Conservation (phyloP, 805 yeast species). For the Sugiyamaella mastotermitis region DNA sequence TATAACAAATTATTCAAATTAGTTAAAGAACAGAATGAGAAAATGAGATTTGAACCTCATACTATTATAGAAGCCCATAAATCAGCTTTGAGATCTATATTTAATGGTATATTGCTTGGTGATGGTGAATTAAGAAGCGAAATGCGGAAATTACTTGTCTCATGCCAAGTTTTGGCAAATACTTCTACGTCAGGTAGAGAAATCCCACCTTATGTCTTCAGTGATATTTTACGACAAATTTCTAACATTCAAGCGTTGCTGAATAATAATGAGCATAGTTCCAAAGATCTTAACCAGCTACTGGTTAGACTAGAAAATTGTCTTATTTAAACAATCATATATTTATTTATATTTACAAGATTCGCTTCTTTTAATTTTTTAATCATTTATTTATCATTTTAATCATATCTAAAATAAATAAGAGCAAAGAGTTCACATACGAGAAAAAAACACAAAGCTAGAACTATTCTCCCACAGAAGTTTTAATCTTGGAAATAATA, state of each 20-base stretch:
- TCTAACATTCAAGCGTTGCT: not conserved
- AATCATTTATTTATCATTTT: no score
- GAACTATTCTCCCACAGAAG: not conserved
- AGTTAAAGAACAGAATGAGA: constrained; percentile 2
- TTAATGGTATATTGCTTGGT: constrained; percentile 9
- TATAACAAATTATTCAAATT: constrained; percentile 10
- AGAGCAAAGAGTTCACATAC: no score
- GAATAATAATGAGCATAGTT: not conserved
- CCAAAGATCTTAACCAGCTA: not conserved
- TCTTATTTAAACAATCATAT: no score
- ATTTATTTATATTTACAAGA: no score
- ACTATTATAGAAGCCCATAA: constrained; percentile 7
- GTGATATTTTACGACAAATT: not conserved
- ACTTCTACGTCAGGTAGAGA: no score
- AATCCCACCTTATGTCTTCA: no score
- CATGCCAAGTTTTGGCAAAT: no score
- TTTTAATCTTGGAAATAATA: constrained; percentile 45
- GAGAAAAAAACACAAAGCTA: no score
- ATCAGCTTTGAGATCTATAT: constrained; percentile 3
- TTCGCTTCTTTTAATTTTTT: no score
- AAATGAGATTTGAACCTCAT: constrained; percentile 13
- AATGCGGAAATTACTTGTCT: constrained; percentile 9
- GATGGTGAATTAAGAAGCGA: constrained; percentile 7
- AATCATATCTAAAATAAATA: no score
- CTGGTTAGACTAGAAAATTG: not conserved